Percentiles rank a stretch among this genome's conserved stretches.
phyloP scores from a whole-genome alignment of 345 rosid genomes.

The Zanthoxylum bungeanum region DNA sequence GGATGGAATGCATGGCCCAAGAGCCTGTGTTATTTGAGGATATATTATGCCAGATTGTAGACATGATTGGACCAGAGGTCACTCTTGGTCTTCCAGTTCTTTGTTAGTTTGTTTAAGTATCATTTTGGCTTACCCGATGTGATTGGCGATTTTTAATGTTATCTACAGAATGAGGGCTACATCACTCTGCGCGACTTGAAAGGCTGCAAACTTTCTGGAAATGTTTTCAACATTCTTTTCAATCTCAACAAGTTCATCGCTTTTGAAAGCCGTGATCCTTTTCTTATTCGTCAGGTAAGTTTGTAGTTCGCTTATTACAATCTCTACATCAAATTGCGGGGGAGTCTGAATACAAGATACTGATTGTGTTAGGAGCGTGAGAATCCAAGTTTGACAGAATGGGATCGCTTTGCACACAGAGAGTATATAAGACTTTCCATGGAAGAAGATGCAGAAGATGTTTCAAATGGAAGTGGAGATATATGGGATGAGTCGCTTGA shows the following conservation, averaged over 20 bases:
- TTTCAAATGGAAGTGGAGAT: conserved; percentile 94
- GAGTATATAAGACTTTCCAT: conserved; percentile 95
- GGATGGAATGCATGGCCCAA: conserved; percentile 99
- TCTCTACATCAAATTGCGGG: neutral
- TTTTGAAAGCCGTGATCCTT: conserved; percentile 94
- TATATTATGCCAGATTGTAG: conserved; percentile 88
- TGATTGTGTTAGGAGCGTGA: conserved; percentile 67
- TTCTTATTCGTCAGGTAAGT: conserved; percentile 90
- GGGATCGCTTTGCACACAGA: conserved; percentile 98
- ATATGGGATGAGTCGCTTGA: conserved; percentile 97
- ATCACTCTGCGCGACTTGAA: conserved; percentile 68
- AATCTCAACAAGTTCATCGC: conserved; percentile 94
- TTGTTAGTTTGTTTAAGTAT: conserved; percentile 10
- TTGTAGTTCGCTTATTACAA: neutral
- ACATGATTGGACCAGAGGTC: conserved; percentile 93
- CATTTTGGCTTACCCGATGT: neutral
- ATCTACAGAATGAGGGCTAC: conserved; percentile 64
- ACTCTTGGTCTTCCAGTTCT: conserved; percentile 11
- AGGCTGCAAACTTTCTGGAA: conserved; percentile 84
- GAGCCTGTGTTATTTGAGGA: conserved; percentile 96
- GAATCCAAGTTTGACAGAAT: conserved; percentile 91
- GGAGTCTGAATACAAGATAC: conserved; percentile 2
- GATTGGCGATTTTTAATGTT: neutral
- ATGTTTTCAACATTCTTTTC: conserved; percentile 87
- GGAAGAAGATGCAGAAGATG: conserved; percentile 99